Base-by-base conservation (phyloP, 2,329 filamentous ascomycete species). In the Colletotrichum tanaceti region DNA sequence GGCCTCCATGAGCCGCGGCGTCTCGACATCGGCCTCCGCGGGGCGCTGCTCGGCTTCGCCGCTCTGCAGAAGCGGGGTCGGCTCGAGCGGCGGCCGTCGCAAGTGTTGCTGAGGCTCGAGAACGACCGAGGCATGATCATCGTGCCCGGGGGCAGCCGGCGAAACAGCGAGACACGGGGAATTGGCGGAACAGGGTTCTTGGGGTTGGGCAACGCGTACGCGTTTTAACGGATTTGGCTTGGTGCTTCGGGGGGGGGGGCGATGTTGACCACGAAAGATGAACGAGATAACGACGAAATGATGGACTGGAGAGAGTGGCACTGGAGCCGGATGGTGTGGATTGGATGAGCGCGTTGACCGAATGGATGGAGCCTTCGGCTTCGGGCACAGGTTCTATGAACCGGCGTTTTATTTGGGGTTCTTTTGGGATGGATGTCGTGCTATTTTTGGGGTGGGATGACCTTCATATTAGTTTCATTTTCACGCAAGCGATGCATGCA, bases 1-100 rank as follows among this genome's bases (percentile, higher is more conserved):
- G 72, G 73, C 1, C 70, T 74, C 10, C 68, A 71, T 14, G 63
- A 70, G 22, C 65, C 72, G 11, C 43, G 47, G 6, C 52, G 66
- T 47, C 32, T 72, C 2, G 60, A 70, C 13, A 43, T 68, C 5
- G 67, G 69, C 2, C 57, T 70, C 5, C 65, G 68, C 18, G 57
- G 57, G 13, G 68, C 65, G n/a, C 44, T 70, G 46, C 44, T 69
- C 10, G 68, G 68, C n/a, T 54, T 67, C 6, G 65, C 52, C 22
- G 52, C 58, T 3, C 28, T 70, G 24, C 47, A 46, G 28, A 53
- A 58, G 32, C 52, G 43, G 20, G 47, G 53, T 6, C 54, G 24
- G 5, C n/a, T 62, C 4, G 66, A 58, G 39, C 64, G 67, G 13
- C 62, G 58, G 11, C 59, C 24, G 4, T 70, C 67, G 18, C 58